These are phyloP conservation scores for Wickerhamiella qilinensis DNA, from an alignment of 805 yeast genomes.

Conservation along the genomic window DNA sequence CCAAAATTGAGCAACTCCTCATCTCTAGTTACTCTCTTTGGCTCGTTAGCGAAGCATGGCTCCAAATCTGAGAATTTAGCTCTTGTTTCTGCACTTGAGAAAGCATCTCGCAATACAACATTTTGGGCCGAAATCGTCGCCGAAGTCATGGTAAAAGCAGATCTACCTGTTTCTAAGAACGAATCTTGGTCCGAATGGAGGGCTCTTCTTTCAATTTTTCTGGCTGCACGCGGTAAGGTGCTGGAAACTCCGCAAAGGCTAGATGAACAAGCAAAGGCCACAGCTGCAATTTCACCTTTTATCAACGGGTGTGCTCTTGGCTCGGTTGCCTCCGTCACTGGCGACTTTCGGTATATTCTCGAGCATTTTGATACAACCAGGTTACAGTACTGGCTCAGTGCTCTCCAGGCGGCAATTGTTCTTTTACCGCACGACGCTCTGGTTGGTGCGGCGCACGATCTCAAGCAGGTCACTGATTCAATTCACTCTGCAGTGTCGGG, in stretches of 20 bases:
- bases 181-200: not conserved
- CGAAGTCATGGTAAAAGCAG: not conserved
- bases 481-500: not conserved
- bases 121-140: conserved; percentile 6
- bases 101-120: not conserved
- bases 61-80: not conserved
- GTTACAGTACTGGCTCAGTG: not conserved
- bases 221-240: not conserved
- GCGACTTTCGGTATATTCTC: not conserved
- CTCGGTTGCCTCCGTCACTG: not conserved
- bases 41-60: not conserved
- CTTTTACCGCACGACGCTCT: too few species aligned
- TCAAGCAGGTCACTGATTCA: too few species aligned
- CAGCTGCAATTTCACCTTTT: too few species aligned
- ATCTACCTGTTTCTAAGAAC: not conserved
- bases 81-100: not conserved
- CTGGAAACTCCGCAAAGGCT: not conserved
- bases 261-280: too few species aligned
- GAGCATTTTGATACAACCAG: not conserved
- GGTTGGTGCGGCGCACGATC: too few species aligned
- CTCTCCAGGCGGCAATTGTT: not conserved
- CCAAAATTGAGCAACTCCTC: not conserved
- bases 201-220: not conserved
- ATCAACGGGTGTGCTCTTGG: not conserved
- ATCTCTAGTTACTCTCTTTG: conserved; percentile 1